Evolutionary conservation across 805 yeast genomes (phyloP).

Genomic region (Hanseniaspora clermontiae): DNA sequence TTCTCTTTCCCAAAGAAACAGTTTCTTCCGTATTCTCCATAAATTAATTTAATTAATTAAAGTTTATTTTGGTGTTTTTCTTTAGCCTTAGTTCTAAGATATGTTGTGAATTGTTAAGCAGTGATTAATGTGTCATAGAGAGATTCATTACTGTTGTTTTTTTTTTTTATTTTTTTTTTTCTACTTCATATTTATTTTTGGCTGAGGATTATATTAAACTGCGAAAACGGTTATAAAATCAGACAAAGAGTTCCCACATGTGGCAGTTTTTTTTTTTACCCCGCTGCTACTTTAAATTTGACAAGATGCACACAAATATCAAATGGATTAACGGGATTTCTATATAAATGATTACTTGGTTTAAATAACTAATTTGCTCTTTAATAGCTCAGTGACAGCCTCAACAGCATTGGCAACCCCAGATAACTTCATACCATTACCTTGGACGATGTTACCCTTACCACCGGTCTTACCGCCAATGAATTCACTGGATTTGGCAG

Average conservation of each 20-base stretch:
- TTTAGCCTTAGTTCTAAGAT: background rate
- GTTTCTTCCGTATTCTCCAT: conserved; percentile 8
- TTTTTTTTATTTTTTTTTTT: too few species aligned
- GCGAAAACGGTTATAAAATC: background rate
- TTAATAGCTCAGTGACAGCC: conserved; percentile 49
- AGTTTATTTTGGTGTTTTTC: background rate
- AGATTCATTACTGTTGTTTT: too few species aligned
- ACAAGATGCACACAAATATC: too few species aligned
- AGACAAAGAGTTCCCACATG: too few species aligned
- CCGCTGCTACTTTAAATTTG: background rate
- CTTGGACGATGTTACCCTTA: conserved; percentile 90
- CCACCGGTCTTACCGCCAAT: conserved; percentile 99
- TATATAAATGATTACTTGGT: background rate
- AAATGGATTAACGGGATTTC: background rate
- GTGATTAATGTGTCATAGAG: background rate
- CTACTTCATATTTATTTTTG: too few species aligned
- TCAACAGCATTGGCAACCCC: conserved; percentile 63
- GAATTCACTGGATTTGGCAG: conserved; percentile 56
- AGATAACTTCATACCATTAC: conserved; percentile 76
- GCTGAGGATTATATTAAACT: background rate
- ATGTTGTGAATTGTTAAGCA: background rate
- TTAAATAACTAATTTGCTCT: conserved; percentile 36
- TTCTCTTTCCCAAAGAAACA: conserved; percentile 13
- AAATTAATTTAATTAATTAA: background rate
- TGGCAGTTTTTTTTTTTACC: too few species aligned